A percentile compares a stretch with the other conserved stretches of the same genome.
These are phyloP conservation scores for Botrytis medusae DNA, from an alignment of 2,329 filamentous ascomycete genomes.

Conservation along the genomic window DNA sequence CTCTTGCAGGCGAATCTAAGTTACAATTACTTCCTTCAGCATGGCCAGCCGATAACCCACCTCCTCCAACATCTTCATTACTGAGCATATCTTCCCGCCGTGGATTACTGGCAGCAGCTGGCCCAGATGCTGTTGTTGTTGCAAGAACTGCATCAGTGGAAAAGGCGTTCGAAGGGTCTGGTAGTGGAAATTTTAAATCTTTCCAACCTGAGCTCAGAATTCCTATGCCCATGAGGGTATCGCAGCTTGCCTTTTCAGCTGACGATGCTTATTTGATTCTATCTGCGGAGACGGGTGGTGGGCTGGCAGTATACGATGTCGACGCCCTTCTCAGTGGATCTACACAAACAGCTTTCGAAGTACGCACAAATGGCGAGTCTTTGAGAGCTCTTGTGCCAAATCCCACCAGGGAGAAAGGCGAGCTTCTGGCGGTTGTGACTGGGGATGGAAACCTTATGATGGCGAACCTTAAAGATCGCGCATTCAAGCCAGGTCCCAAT, in stretches of 20 bases:
- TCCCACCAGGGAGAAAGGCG: constrained; percentile 69
- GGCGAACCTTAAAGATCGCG: constrained; percentile 71
- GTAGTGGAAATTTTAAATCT: constrained; percentile 63
- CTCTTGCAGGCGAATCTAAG: constrained; percentile 77
- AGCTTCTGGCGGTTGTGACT: constrained; percentile 79
- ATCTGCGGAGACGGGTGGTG: constrained; percentile 77
- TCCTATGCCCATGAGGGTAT: constrained; percentile 71
- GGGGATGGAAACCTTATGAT: constrained; percentile 78
- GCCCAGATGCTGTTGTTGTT: constrained; percentile 75
- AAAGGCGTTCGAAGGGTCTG: constrained; percentile 65
- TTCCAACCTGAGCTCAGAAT: constrained; percentile 76
- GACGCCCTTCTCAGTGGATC: constrained; percentile 64
- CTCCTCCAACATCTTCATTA: constrained; percentile 76
- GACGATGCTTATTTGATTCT: constrained; percentile 83
- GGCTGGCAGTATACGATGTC: constrained; percentile 80
- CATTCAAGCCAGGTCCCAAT: constrained; percentile 56
- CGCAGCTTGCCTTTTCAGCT: constrained; percentile 87
- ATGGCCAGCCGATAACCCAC: constrained; percentile 67
- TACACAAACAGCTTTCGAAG: constrained; percentile 68
- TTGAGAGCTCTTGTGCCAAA: constrained; percentile 78
- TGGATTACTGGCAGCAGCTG: constrained; percentile 83
- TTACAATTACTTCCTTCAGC: constrained; percentile 73
- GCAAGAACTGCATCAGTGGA: constrained; percentile 76
- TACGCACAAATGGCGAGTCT: constrained; percentile 72
- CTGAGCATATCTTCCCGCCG: constrained; percentile 77